Conservation (phyloP, 306 rosid genomes). For the Sphenostylis stenocarpa region DNA sequence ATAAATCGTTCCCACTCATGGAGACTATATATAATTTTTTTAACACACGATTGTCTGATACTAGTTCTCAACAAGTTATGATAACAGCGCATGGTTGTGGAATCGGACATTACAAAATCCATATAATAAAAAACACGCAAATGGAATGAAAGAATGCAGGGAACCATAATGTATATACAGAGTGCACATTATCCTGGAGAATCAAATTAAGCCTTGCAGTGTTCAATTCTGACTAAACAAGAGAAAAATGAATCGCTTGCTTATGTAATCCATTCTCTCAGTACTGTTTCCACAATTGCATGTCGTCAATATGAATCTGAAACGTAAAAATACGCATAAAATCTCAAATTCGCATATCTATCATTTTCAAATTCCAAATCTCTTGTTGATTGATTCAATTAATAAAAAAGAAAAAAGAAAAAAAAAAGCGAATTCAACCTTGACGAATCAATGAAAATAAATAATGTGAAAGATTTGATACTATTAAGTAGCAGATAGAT, state of each 20-base stretch:
- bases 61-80: background rate
- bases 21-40: background rate
- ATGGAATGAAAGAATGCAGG: background rate
- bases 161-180: background rate
- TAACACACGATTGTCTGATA: background rate
- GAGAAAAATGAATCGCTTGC: slow-evolving; percentile 1
- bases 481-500: background rate
- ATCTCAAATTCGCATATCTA: background rate
- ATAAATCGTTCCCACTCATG: background rate
- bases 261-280: background rate
- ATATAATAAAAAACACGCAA: background rate
- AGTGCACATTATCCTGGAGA: background rate
- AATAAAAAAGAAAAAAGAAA: background rate
- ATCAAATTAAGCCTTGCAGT: slow-evolving; percentile 10
- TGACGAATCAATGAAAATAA: background rate
- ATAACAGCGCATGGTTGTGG: background rate
- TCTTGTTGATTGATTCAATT: background rate
- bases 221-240: background rate
- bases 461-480: background rate
- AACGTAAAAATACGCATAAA: background rate
- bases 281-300: background rate
- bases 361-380: slow-evolving; percentile 9
- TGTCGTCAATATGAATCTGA: background rate
- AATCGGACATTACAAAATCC: background rate
- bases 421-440: background rate